phyloP scores from a whole-genome alignment of 2,329 filamentous ascomycete species.

The Fusarium verticillioides region DNA sequence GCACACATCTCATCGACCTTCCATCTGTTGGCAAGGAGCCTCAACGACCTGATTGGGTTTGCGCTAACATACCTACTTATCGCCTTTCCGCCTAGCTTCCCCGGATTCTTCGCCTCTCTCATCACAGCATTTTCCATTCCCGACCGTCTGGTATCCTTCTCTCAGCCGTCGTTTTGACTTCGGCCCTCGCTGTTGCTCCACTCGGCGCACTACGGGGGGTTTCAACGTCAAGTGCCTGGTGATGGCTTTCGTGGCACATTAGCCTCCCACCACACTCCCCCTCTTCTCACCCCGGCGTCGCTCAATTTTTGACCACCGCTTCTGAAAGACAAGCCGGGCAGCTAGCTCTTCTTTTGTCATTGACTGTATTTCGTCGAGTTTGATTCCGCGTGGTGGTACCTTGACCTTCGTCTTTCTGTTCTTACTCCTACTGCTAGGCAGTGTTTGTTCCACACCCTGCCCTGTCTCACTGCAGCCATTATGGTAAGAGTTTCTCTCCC shows the following conservation, averaged over 20 bases:
- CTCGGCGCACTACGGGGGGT: slow-evolving; percentile 45
- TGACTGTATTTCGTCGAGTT: slow-evolving; percentile 50
- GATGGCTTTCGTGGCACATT: slow-evolving; percentile 52
- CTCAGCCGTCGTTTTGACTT: slow-evolving; percentile 35
- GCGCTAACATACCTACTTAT: slow-evolving; percentile 36
- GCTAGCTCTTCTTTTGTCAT: slow-evolving; percentile 48
- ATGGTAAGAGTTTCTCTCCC: slow-evolving; percentile 61
- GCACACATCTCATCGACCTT: slow-evolving; percentile 37
- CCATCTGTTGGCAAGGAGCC: slow-evolving; percentile 26
- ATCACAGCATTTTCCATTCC: slow-evolving; percentile 35
- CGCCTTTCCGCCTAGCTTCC: slow-evolving; percentile 41
- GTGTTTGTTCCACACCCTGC: slow-evolving; percentile 47
- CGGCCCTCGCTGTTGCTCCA: slow-evolving; percentile 42
- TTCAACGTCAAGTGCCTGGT: slow-evolving; percentile 44
- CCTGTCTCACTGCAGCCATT: slow-evolving; percentile 54
- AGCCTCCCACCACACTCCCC: slow-evolving; percentile 48
- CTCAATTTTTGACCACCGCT: slow-evolving; percentile 46
- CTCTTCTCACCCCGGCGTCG: slow-evolving; percentile 47
- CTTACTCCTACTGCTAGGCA: slow-evolving; percentile 35
- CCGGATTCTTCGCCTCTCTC: slow-evolving; percentile 36
- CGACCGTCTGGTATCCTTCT: slow-evolving; percentile 40
- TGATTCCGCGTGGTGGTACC: slow-evolving; percentile 52
- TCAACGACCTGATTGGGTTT: slow-evolving; percentile 35
- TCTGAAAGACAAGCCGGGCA: slow-evolving; percentile 43
- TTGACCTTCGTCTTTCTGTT: slow-evolving; percentile 48